These are phyloP conservation scores for Syzygium malaccense DNA, from an alignment of 441 rosid species.

Conservation along the genomic window DNA sequence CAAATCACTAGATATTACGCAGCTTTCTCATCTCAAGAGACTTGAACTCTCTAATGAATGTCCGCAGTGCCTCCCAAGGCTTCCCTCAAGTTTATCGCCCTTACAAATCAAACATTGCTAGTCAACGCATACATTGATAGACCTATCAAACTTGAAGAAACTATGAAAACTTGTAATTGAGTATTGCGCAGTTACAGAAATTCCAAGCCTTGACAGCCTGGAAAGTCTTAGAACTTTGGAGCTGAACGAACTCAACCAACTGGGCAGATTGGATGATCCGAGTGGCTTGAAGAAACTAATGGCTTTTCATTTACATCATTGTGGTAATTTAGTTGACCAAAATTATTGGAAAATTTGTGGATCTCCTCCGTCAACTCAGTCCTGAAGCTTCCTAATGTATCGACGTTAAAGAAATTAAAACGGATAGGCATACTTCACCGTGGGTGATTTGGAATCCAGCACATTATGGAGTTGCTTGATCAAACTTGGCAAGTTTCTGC, in stretches of 20 bases:
- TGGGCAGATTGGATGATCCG: background rate
- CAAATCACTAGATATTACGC: too few relatives aligned
- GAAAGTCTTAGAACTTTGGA: background rate
- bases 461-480: background rate
- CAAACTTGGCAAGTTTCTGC: background rate
- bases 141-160: background rate
- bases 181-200: background rate
- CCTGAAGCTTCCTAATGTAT: background rate
- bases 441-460: background rate
- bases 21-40: too few relatives aligned
- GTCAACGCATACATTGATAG: background rate
- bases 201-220: background rate
- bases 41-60: too few relatives aligned
- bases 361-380: background rate
- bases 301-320: background rate
- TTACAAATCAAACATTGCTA: background rate
- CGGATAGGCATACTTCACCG: background rate
- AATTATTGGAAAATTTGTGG: background rate
- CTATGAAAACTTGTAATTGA: background rate
- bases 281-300: background rate
- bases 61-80: background rate
- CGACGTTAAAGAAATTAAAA: background rate
- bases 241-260: background rate
- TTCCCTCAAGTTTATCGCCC: background rate
- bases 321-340: rapidly evolving